A percentile compares a stretch with the other conserved stretches of the same genome.
Evolutionary conservation across 768 basidiomycete species (phyloP).

Genomic region (Suillus discolor): DNA sequence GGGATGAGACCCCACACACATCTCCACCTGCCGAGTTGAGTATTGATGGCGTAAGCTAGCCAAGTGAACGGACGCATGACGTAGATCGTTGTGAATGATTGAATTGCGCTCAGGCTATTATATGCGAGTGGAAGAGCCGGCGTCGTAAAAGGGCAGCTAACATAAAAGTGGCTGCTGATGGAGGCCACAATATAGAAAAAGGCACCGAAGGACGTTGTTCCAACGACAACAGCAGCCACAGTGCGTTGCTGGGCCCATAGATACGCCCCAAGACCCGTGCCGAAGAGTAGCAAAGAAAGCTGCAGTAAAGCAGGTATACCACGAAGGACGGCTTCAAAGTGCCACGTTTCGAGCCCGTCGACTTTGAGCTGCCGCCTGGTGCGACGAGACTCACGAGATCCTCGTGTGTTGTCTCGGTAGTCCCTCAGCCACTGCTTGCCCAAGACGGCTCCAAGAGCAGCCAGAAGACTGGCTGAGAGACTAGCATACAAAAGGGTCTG

Average conservation of each 20-base stretch:
- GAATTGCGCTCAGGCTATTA: neutral
- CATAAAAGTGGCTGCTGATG: neutral
- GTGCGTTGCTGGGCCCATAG: constrained; percentile 4
- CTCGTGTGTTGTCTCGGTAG: neutral
- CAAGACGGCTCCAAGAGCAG: constrained; percentile 17
- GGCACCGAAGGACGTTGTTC: neutral
- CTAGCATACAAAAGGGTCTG: constrained; percentile 16
- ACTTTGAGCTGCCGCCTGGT: neutral
- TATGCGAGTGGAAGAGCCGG: neutral
- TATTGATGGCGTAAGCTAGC: too few species aligned
- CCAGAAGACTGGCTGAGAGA: constrained; percentile 15
- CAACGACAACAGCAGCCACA: constrained; percentile 3
- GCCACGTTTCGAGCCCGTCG: neutral
- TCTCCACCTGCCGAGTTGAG: too few species aligned
- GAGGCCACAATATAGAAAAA: constrained; percentile 1
- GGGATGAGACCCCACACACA: too few species aligned
- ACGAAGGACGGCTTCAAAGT: constrained; percentile 10
- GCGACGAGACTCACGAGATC: neutral
- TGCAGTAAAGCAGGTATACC: constrained; percentile 14
- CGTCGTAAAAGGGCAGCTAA: neutral
- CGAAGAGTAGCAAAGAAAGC: constrained; percentile 15
- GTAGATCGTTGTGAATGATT: neutral
- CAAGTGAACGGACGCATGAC: too few species aligned
- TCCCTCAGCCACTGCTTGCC: constrained; percentile 15
- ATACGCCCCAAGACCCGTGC: constrained; percentile 12